These are phyloP conservation scores for Phycomyces nitens DNA, from an alignment of 192 early-diverging fungal genomes.

Conservation along the genomic window DNA sequence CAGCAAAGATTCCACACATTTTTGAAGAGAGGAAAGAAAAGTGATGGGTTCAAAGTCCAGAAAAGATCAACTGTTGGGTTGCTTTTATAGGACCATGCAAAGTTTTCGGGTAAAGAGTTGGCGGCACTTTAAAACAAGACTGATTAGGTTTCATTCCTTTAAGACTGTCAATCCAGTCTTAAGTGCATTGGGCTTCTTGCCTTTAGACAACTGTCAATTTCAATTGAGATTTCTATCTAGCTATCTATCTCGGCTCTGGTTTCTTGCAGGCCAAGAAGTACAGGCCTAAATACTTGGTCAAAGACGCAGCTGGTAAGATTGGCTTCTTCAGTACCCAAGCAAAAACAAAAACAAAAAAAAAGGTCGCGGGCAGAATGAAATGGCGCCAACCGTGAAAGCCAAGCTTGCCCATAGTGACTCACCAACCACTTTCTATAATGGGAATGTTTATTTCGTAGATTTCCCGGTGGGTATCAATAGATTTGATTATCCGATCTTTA, in stretches of 20 bases:
- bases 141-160: no score
- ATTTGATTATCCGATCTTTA: not conserved
- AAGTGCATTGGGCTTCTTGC: no score
- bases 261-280: no score
- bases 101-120: no score
- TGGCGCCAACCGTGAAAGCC: not conserved
- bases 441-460: not conserved
- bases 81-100: not conserved
- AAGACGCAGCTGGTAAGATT: no score
- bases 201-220: no score
- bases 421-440: not conserved
- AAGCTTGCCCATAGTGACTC: constrained; percentile 3
- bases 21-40: constrained; percentile 7
- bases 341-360: not conserved
- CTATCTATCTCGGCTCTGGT: no score
- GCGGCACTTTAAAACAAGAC: no score
- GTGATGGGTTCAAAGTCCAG: not conserved
- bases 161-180: no score
- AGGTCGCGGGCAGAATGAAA: not conserved
- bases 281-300: no score
- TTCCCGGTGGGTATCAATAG: not conserved
- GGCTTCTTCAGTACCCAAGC: not conserved
- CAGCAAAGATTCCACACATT: constrained; percentile 99
- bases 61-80: not conserved
- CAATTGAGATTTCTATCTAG: no score